Evolutionary conservation across 306 rosid genomes (phyloP).

Genomic region (Ormosia emarginata): DNA sequence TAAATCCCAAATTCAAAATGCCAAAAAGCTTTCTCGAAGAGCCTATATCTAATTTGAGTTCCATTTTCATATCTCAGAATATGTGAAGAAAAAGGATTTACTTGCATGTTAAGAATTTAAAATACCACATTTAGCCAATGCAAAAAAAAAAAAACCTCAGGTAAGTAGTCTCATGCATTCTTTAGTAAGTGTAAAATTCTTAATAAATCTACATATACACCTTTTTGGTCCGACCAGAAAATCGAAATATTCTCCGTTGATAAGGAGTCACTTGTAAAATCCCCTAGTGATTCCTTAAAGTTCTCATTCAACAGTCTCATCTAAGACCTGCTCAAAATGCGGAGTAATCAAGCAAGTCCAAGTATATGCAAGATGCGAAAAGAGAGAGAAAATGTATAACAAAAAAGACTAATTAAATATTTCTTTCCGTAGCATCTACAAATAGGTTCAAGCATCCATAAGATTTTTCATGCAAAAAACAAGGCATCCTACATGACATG

Average conservation of each 20-base stretch:
- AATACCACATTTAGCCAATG: background rate
- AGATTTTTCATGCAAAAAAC: background rate
- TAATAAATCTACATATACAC: constrained; percentile 30
- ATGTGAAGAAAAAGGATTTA: constrained; percentile 1
- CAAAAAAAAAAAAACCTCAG: background rate
- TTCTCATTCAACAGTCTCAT: constrained; percentile 85
- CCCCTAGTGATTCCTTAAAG: constrained; percentile 80
- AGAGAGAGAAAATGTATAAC: background rate
- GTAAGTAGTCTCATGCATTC: background rate
- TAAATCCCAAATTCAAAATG: too few relatives aligned
- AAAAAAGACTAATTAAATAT: too few relatives aligned
- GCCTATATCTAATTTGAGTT: background rate
- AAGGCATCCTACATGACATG: constrained; percentile 1
- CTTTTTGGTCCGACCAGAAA: constrained; percentile 99
- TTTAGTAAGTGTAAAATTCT: background rate
- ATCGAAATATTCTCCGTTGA: constrained; percentile 77
- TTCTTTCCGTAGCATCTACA: background rate
- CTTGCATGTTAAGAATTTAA: background rate
- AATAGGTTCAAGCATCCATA: background rate
- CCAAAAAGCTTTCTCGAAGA: background rate
- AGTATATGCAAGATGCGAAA: background rate
- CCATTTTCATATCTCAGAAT: background rate
- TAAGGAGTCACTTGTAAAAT: constrained; percentile 66
- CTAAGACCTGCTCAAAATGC: constrained; percentile 68
- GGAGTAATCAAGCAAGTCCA: constrained; percentile 18